These are phyloP conservation scores for Paraleonurus japonicus DNA, from an alignment of 257 asterid genomes.

Conservation along the genomic window DNA sequence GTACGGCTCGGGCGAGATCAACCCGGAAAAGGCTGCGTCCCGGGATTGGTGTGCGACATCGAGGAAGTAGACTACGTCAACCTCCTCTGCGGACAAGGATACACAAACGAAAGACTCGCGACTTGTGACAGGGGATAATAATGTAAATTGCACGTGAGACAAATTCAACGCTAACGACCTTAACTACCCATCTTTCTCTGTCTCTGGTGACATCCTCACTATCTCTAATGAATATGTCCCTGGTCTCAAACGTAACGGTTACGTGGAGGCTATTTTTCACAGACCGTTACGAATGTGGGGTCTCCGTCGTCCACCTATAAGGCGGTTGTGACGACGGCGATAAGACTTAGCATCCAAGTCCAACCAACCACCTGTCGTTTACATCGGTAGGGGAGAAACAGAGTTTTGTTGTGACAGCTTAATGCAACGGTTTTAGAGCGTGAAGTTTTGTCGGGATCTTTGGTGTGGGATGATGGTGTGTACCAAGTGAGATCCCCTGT, in stretches of 20 bases:
- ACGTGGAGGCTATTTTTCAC: conserved; percentile 31
- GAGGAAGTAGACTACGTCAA: conserved; percentile 45
- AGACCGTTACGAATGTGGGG: conserved; percentile 59
- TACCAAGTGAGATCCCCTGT: conserved; percentile 58
- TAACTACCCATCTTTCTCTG: conserved; percentile 55
- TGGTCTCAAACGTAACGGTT: not conserved
- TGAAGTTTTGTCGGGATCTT: conserved; percentile 33
- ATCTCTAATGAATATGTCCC: not conserved
- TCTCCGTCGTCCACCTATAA: conserved; percentile 47
- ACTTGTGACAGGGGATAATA: conserved; percentile 45
- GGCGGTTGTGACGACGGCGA: conserved; percentile 22
- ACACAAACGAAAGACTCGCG: conserved; percentile 35
- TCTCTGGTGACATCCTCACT: conserved; percentile 19
- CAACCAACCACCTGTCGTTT: conserved; percentile 43
- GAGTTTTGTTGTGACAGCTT: conserved; percentile 34
- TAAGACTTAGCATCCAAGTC: conserved; percentile 33
- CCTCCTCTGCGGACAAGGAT: conserved; percentile 66
- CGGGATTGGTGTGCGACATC: conserved; percentile 62
- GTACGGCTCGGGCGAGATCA: conserved; percentile 65
- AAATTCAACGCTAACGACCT: conserved; percentile 43
- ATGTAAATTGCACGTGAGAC: conserved; percentile 39
- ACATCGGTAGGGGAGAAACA: conserved; percentile 40
- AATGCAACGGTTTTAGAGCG: conserved; percentile 13
- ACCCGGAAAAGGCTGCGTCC: conserved; percentile 58
- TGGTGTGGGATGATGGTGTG: conserved; percentile 60